Base-by-base conservation (phyloP, 306 rosid genomes). In the Phaseolus lunatus region DNA sequence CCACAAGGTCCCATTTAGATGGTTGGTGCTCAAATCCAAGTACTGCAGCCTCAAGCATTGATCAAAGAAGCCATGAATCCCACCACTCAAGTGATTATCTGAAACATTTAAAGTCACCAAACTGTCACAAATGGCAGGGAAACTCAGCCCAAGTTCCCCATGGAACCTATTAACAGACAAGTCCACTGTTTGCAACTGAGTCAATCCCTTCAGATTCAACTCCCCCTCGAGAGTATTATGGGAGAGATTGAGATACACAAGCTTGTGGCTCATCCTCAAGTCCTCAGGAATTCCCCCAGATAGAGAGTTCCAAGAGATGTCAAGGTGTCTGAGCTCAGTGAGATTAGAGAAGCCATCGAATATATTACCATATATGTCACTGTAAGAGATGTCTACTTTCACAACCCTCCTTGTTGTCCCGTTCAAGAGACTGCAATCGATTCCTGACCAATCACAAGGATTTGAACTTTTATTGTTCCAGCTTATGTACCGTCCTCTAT, bases 1-100 rank as follows among this genome's bases (percentile, higher is more conserved):
- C 97, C 95, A 90, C 3, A 94, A 50, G 0, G 62, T 75, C 31
- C 96, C 98, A 74, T 41, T 76, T 0, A 94, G 77, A 8, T 65
- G 26, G 75, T 94, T 94, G 11, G 87, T 29, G 80, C 97, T 89
- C 84, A 94, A 85, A 86, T 94, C 98, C 85, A 94, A 78, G 78
- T 78, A 49, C 89, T 81, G 77, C 90, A 94, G 71, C 14, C 71
- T 89, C 69, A 12, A 29, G 73, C 98, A 94, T 16, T 63, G 79
- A 24, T 92, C 93, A 68, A 94, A 94, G 63, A 83, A 71, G 1
- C 52, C 58, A 44, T 85, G 86, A 76, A 85, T 80, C 44, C 64
- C 61, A 16, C 97, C 98, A 5, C 81, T 80, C 22, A 94, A 82
- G 59, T 90, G 85, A 71, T 94, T 94, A 0, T 47, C 67, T 0